Evolutionary conservation across 768 basidiomycete genomes (phyloP).

Genomic region (Suillus weaverae): DNA sequence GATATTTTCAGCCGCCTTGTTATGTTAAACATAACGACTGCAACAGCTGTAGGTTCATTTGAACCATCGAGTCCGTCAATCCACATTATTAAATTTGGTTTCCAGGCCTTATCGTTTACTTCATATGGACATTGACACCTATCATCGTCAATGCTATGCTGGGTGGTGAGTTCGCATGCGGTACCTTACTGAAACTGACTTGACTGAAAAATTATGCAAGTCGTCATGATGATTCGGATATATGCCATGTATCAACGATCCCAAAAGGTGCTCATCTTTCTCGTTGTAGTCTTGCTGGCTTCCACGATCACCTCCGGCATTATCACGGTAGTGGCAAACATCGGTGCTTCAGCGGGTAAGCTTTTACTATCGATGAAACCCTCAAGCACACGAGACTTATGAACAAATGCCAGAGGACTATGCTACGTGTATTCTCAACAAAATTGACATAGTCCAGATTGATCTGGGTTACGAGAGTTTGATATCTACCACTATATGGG

Average conservation of each 20-base stretch:
- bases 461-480: accelerated
- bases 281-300: not conserved
- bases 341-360: not conserved
- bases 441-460: not conserved
- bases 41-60: not conserved
- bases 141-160: not conserved
- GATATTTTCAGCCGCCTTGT: not conserved
- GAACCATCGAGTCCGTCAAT: not conserved
- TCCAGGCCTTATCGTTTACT: not conserved
- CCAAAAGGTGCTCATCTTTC: not conserved
- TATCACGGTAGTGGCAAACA: not conserved
- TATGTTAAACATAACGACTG: not conserved
- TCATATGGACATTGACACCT: not conserved
- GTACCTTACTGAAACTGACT: not conserved
- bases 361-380: not conserved
- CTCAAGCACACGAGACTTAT: not conserved
- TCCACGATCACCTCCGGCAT: not conserved
- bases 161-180: not conserved
- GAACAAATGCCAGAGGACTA: not conserved
- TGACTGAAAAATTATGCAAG: not conserved
- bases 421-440: accelerated
- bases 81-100: not conserved
- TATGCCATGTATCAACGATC: not conserved
- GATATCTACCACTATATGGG: not conserved
- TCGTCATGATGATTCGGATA: not conserved